phyloP scores from a whole-genome alignment of 2,329 filamentous ascomycete species.

The Pyrenophora graminea region DNA sequence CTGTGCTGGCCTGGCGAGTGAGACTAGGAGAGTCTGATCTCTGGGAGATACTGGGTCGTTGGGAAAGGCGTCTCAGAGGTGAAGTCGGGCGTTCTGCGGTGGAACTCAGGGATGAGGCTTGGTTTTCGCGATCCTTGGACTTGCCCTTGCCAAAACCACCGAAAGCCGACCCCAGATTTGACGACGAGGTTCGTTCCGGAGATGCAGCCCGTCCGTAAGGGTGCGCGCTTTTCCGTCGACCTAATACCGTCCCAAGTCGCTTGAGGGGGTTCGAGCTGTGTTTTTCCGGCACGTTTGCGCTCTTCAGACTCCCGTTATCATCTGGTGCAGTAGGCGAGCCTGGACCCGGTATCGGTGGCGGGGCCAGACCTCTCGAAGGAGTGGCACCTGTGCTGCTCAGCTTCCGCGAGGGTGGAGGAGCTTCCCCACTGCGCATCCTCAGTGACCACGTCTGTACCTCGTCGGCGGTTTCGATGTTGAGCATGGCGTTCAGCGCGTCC shows the following conservation, averaged over 20 bases:
- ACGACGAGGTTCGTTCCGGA: constrained; percentile 58
- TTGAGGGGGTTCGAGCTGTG: constrained; percentile 46
- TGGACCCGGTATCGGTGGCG: constrained; percentile 32
- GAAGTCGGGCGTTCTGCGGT: constrained; percentile 41
- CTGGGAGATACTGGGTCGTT: constrained; percentile 37
- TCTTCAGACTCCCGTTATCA: constrained; percentile 61
- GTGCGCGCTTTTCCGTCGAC: constrained; percentile 45
- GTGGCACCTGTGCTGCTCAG: constrained; percentile 34
- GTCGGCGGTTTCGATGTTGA: constrained; percentile 83
- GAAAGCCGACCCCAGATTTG: constrained; percentile 62
- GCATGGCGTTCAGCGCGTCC: constrained; percentile 75
- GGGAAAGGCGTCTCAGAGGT: constrained; percentile 36
- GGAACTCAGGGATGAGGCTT: constrained; percentile 43
- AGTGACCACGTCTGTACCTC: constrained; percentile 78
- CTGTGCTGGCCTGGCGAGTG: constrained; percentile 29
- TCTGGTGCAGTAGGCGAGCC: constrained; percentile 49
- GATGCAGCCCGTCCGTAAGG: constrained; percentile 47
- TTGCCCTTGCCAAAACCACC: constrained; percentile 66
- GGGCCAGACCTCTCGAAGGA: constrained; percentile 42
- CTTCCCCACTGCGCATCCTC: constrained; percentile 48
- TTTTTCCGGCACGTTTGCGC: constrained; percentile 50
- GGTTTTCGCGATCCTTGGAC: constrained; percentile 64
- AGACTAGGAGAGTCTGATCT: constrained; percentile 41
- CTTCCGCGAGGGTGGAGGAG: constrained; percentile 37
- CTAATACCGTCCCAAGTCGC: constrained; percentile 48